Percentiles rank a stretch among this genome's conserved stretches.
phyloP scores from a whole-genome alignment of 495 filamentous ascomycete species.

The Xylaria intraflava region DNA sequence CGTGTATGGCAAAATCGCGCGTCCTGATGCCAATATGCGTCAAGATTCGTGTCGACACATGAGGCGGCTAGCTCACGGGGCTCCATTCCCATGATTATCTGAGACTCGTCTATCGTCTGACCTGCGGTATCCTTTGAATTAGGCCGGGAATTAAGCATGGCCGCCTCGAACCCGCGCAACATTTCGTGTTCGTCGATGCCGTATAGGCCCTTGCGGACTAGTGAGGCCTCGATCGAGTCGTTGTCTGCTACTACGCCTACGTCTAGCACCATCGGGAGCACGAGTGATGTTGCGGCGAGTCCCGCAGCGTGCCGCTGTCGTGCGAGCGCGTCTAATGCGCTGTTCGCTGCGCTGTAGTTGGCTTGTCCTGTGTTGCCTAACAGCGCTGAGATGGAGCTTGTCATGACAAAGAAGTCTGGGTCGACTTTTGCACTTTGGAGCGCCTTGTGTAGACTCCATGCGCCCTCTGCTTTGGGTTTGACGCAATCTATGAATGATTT shows the following conservation, averaged over 20 bases:
- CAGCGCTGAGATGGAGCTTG: constrained; percentile 40
- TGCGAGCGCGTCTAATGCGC: constrained; percentile 44
- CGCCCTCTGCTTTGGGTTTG: constrained; percentile 37
- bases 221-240: constrained; percentile 14
- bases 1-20: constrained; percentile 9
- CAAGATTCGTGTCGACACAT: not conserved
- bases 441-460: constrained; percentile 30
- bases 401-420: constrained; percentile 56
- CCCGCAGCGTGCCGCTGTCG: constrained; percentile 31
- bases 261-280: constrained; percentile 35
- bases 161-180: constrained; percentile 24
- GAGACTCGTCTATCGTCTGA: not conserved
- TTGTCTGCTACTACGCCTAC: constrained; percentile 34
- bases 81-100: constrained; percentile 25
- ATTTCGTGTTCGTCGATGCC: constrained; percentile 31
- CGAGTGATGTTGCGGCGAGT: constrained; percentile 32
- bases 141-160: constrained; percentile 16
- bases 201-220: constrained; percentile 28
- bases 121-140: not conserved
- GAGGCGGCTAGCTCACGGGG: constrained; percentile 14
- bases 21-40: constrained; percentile 16
- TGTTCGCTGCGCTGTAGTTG: constrained; percentile 54
- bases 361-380: constrained; percentile 50
- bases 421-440: constrained; percentile 23
- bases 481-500: constrained; percentile 19